Evolutionary conservation across 192 early-diverging fungal genomes (phyloP).

Genomic region (Coemansia sp.): DNA sequence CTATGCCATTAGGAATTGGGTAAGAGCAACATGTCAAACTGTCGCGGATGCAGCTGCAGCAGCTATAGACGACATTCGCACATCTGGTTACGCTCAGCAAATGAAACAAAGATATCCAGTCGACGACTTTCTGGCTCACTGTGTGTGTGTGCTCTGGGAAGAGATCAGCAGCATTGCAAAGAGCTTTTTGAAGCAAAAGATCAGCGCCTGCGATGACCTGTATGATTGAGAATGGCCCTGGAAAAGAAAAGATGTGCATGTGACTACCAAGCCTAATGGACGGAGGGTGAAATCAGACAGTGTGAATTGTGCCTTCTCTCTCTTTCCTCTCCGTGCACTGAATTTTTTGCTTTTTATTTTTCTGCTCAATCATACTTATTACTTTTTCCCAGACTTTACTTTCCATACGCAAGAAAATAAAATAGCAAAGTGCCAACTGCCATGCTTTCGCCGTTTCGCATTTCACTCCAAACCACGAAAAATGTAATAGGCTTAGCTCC

Average conservation of each 20-base stretch:
- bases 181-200: neutral
- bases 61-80: constrained; percentile 5
- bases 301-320: too few relatives aligned
- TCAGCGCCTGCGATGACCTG: too few relatives aligned
- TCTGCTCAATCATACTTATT: neutral
- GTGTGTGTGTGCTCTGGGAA: constrained; percentile 23
- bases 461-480: neutral
- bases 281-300: too few relatives aligned
- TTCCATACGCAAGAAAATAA: neutral
- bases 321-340: neutral
- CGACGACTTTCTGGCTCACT: constrained; percentile 17
- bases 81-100: neutral
- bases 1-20: constrained; percentile 11
- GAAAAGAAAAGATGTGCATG: too few relatives aligned
- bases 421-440: neutral
- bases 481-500: neutral
- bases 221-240: too few relatives aligned
- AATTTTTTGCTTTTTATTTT: neutral
- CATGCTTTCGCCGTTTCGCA: neutral
- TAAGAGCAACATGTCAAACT: constrained; percentile 14
- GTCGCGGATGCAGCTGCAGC: constrained; percentile 1
- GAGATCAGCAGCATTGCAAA: constrained; percentile 23
- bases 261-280: too few relatives aligned
- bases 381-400: neutral
- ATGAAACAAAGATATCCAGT: neutral